phyloP scores from a whole-genome alignment of 1,284 basidiomycete genomes.

The Rhodofomes roseus region DNA sequence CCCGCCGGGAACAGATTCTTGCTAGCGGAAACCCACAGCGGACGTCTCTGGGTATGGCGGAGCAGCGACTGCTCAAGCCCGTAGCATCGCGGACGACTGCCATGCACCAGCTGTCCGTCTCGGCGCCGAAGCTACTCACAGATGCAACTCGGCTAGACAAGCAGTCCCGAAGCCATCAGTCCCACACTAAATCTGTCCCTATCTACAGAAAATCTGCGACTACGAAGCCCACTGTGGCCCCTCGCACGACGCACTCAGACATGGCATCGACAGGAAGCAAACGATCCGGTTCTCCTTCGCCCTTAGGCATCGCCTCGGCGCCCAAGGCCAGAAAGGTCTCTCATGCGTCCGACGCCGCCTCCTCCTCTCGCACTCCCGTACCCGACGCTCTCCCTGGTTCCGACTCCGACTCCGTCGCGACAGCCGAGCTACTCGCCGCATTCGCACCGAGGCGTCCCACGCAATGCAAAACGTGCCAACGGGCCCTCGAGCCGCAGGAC shows the following conservation, averaged over 20 bases:
- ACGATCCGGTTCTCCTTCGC: neutral
- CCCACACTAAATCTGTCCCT: no score
- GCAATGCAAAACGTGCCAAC: neutral
- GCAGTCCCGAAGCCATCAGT: neutral
- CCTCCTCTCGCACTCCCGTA: neutral
- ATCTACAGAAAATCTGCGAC: no score
- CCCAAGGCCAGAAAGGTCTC: neutral
- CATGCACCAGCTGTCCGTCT: neutral
- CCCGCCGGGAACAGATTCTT: neutral
- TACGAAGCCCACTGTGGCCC: neutral
- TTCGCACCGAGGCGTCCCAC: neutral
- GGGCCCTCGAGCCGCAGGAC: neutral
- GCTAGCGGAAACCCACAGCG: neutral
- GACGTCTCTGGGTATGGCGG: neutral
- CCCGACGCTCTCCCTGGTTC: neutral
- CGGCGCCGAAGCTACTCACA: neutral
- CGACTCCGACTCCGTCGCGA: neutral
- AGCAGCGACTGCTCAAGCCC: neutral
- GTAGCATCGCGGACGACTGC: neutral
- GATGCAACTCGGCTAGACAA: neutral
- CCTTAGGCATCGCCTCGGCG: neutral
- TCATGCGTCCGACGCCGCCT: neutral
- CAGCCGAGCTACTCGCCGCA: neutral
- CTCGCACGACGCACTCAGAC: neutral
- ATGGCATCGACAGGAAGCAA: neutral